These are phyloP conservation scores for Penicillium psychrosexuale DNA, from an alignment of 2,329 filamentous ascomycete species.

Conservation along the genomic window DNA sequence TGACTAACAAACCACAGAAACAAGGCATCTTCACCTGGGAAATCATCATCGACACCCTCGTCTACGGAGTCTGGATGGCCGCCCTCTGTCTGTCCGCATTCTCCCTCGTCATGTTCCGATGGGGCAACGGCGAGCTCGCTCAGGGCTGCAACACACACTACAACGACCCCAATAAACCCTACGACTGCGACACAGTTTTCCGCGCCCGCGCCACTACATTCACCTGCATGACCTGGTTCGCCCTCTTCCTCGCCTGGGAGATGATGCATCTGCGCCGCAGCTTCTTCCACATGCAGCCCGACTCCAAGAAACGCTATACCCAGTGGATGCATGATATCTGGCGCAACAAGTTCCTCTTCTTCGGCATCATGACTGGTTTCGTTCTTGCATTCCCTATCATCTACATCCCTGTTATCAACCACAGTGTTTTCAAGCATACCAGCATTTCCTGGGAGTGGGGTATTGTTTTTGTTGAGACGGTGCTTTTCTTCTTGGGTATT, in stretches of 20 bases:
- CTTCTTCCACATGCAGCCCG: slow-evolving; percentile 71
- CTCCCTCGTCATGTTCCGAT: slow-evolving; percentile 61
- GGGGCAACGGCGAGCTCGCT: slow-evolving; percentile 60
- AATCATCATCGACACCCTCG: slow-evolving; percentile 73
- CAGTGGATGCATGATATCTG: slow-evolving; percentile 67
- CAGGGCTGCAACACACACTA: slow-evolving; percentile 59
- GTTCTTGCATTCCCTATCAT: slow-evolving; percentile 58
- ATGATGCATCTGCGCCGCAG: slow-evolving; percentile 69
- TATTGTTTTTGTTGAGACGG: slow-evolving; percentile 59
- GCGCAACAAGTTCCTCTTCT: slow-evolving; percentile 71
- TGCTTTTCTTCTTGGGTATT: slow-evolving; percentile 62
- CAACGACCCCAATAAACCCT: slow-evolving; percentile 30
- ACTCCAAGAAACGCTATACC: slow-evolving; percentile 58
- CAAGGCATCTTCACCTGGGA: slow-evolving; percentile 73
- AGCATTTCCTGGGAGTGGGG: slow-evolving; percentile 69
- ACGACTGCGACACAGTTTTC: slow-evolving; percentile 61
- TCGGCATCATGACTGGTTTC: slow-evolving; percentile 58
- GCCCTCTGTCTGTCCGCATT: slow-evolving; percentile 64
- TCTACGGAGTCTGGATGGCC: slow-evolving; percentile 77
- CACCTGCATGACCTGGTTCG: slow-evolving; percentile 71
- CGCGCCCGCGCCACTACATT: slow-evolving; percentile 71
- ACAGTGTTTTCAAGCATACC: slow-evolving; percentile 62
- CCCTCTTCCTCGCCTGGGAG: slow-evolving; percentile 75
- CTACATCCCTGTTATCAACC: slow-evolving; percentile 68
- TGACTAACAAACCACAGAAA: slow-evolving; percentile 37